These are phyloP conservation scores for Russula lepida DNA, from an alignment of 768 basidiomycete species.

Conservation along the genomic window DNA sequence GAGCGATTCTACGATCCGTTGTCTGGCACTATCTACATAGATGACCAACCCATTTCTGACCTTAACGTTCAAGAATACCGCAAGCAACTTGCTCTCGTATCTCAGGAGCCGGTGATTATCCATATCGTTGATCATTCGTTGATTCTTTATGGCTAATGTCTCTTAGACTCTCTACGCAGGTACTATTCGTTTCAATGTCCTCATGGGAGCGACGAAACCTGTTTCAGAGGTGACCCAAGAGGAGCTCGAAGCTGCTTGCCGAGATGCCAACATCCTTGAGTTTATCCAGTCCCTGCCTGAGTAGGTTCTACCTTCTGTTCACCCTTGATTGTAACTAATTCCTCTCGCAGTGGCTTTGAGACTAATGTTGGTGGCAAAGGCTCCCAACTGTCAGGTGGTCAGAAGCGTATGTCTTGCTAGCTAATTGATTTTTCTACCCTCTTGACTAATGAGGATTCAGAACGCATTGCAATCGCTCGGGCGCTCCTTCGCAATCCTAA, in stretches of 20 bases:
- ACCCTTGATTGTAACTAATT: conserved; percentile 6
- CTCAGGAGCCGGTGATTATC: conserved; percentile 57
- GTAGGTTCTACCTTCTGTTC: conserved; percentile 33
- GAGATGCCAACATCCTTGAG: conserved; percentile 79
- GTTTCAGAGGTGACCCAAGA: conserved; percentile 67
- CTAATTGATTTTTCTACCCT: background rate
- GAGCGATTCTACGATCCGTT: conserved; percentile 78
- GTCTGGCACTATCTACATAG: conserved; percentile 53
- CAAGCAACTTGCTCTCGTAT: conserved; percentile 80
- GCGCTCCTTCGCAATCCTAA: conserved; percentile 28
- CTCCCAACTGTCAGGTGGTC: conserved; percentile 82
- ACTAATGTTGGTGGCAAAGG: conserved; percentile 91
- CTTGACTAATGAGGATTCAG: conserved; percentile 19
- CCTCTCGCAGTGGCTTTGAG: conserved; percentile 62
- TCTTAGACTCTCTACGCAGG: conserved; percentile 68
- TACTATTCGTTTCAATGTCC: conserved; percentile 77
- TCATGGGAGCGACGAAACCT: conserved; percentile 74
- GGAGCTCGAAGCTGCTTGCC: conserved; percentile 81
- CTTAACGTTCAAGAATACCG: conserved; percentile 81
- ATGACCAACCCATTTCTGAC: conserved; percentile 60
- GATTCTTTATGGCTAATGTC: background rate
- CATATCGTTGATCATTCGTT: conserved; percentile 5
- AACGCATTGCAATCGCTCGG: conserved; percentile 36
- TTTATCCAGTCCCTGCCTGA: conserved; percentile 77
- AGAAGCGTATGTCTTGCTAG: conserved; percentile 51